These are phyloP conservation scores for Pythium chondricola DNA, from an alignment of 352 stramenopile genomes.

Conservation along the genomic window DNA sequence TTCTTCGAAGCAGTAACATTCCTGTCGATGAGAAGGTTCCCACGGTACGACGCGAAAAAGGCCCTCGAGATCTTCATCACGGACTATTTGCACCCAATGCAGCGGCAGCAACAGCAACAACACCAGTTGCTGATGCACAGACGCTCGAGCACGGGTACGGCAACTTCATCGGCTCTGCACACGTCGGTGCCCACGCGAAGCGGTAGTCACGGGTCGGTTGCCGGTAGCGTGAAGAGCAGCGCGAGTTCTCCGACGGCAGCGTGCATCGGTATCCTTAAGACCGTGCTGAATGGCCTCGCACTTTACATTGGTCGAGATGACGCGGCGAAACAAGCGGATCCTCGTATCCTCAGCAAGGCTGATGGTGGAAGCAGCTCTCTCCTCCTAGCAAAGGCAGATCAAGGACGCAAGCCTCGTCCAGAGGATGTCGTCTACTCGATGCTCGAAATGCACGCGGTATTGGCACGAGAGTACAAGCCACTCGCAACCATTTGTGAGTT, in stretches of 20 bases:
- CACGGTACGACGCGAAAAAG: slow-evolving; percentile 41
- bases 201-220: not conserved
- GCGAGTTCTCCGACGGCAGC: slow-evolving; percentile 18
- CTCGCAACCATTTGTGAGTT: slow-evolving; percentile 68
- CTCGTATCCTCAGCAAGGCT: slow-evolving; percentile 14
- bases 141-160: slow-evolving; percentile 5
- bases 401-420: slow-evolving; percentile 24
- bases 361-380: slow-evolving; percentile 7
- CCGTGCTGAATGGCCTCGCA: slow-evolving; percentile 42
- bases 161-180: not conserved
- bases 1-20: slow-evolving; percentile 74
- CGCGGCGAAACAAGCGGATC: slow-evolving; percentile 14
- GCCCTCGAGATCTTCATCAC: slow-evolving; percentile 49
- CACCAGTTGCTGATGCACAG: slow-evolving; percentile 1
- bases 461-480: slow-evolving; percentile 61
- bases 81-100: slow-evolving; percentile 42
- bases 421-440: slow-evolving; percentile 71
- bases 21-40: slow-evolving; percentile 52
- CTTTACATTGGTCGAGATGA: slow-evolving; percentile 35
- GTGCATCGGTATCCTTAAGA: slow-evolving; percentile 27
- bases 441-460: slow-evolving; percentile 63
- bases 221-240: not conserved
- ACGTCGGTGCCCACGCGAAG: not conserved
- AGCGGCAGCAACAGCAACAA: slow-evolving; percentile 17
- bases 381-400: not conserved